A percentile compares a stretch with the other conserved stretches of the same genome.
phyloP scores from a whole-genome alignment of 306 rosid genomes.

The Gynostemma pentaphyllum region DNA sequence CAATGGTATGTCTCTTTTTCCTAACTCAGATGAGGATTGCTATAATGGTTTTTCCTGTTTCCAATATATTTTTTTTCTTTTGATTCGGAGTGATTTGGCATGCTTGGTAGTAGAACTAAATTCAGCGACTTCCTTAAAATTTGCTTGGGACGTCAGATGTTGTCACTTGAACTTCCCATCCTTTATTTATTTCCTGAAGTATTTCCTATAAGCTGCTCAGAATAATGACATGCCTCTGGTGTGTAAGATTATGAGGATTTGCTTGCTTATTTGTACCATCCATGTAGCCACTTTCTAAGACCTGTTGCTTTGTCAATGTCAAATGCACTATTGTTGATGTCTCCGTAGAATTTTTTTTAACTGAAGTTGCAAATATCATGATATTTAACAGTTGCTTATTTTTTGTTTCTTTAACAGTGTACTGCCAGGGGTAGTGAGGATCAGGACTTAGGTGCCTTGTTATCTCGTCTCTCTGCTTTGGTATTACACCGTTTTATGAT shows the following conservation, averaged over 20 bases:
- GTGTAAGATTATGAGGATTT: not conserved
- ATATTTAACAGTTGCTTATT: not conserved
- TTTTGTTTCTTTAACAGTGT: constrained; percentile 45
- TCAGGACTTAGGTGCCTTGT: constrained; percentile 31
- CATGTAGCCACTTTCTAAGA: not conserved
- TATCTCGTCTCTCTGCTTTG: constrained; percentile 54
- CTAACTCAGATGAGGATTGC: no score
- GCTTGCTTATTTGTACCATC: not conserved
- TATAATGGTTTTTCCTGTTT: no score
- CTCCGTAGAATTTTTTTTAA: not conserved
- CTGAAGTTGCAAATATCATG: not conserved
- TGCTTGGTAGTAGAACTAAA: not conserved
- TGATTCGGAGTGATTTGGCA: not conserved
- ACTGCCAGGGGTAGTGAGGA: constrained; percentile 36
- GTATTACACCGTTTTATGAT: constrained; percentile 28
- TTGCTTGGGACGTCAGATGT: not conserved
- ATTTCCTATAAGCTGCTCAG: not conserved
- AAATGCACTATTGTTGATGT: not conserved
- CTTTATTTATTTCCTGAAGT: not conserved
- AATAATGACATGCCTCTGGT: not conserved
- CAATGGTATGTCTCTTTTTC: no score
- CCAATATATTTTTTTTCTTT: no score
- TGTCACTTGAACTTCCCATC: not conserved
- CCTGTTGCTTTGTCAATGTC: not conserved
- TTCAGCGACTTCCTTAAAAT: not conserved